These are phyloP conservation scores for Brasenia schreberi DNA, from an alignment of 164 flowering plant species.

Conservation along the genomic window DNA sequence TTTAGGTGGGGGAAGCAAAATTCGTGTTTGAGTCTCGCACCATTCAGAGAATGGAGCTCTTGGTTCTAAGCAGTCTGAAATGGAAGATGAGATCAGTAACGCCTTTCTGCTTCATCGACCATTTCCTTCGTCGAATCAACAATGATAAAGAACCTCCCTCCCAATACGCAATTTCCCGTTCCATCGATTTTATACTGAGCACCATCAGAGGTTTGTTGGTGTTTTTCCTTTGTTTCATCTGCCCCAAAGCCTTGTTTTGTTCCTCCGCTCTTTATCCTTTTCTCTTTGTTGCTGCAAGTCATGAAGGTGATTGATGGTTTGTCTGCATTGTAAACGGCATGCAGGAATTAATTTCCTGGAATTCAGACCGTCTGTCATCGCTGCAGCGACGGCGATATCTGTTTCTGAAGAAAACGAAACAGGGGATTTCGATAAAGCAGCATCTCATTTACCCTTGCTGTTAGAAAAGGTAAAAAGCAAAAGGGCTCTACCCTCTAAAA, in stretches of 20 bases:
- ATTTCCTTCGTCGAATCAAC: constrained; percentile 37
- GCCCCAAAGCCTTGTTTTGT: not conserved
- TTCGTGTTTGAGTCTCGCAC: constrained; percentile 70
- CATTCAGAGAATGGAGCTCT: constrained; percentile 81
- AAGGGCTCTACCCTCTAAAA: too few species aligned
- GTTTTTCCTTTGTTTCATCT: not conserved
- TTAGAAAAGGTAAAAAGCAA: constrained; percentile 30
- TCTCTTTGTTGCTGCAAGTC: too few species aligned
- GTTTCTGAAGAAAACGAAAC: constrained; percentile 29
- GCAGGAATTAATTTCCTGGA: constrained; percentile 66
- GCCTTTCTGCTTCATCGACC: constrained; percentile 59
- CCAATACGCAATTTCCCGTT: constrained; percentile 16
- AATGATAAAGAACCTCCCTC: constrained; percentile 4
- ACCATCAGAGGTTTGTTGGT: constrained; percentile 27
- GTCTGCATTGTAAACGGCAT: constrained; percentile 16
- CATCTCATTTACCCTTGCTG: constrained; percentile 25
- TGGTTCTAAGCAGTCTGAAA: constrained; percentile 55
- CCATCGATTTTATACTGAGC: constrained; percentile 32
- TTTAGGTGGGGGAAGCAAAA: constrained; percentile 44
- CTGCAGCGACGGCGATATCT: constrained; percentile 64
- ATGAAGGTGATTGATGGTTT: not conserved
- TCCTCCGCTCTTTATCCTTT: not conserved
- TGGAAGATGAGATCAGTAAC: constrained; percentile 83
- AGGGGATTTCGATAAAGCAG: constrained; percentile 28
- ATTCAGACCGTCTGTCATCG: constrained; percentile 65